These are phyloP conservation scores for Fusarium agapanthi DNA, from an alignment of 2,329 filamentous ascomycete species.

Conservation along the genomic window DNA sequence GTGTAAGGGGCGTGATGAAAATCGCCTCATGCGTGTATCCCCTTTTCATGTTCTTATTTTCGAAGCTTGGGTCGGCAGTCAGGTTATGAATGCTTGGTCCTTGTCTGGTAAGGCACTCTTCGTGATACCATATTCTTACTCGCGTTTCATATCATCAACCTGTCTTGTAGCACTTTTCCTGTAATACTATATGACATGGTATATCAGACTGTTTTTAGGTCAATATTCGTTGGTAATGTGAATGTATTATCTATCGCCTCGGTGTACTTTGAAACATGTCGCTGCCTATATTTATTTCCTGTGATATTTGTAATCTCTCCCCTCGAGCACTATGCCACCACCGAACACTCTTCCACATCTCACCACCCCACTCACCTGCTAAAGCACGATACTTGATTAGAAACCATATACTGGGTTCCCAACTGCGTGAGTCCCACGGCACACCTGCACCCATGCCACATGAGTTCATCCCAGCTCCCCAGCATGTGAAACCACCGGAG, in stretches of 20 bases:
- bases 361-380: slow-evolving; percentile 48
- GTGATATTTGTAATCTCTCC: slow-evolving; percentile 31
- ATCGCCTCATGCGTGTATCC: slow-evolving; percentile 33
- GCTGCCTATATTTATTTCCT: not conserved
- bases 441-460: slow-evolving; percentile 48
- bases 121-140: slow-evolving; percentile 48
- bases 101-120: slow-evolving; percentile 44
- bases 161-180: slow-evolving; percentile 26
- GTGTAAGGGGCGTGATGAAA: slow-evolving; percentile 42
- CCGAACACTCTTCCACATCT: slow-evolving; percentile 46
- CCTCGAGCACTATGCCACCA: slow-evolving; percentile 45
- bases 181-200: slow-evolving; percentile 34
- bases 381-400: slow-evolving; percentile 52
- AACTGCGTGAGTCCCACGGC: slow-evolving; percentile 56
- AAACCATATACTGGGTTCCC: slow-evolving; percentile 56
- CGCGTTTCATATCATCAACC: slow-evolving; percentile 27
- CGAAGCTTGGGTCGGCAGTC: slow-evolving; percentile 24
- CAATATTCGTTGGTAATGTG: not conserved
- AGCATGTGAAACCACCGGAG: slow-evolving; percentile 49
- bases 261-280: not conserved
- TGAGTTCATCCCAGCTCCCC: slow-evolving; percentile 45
- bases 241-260: slow-evolving; percentile 3
- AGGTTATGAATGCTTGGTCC: slow-evolving; percentile 34
- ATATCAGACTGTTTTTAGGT: not conserved
- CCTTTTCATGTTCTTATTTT: slow-evolving; percentile 26